These are phyloP conservation scores for Blastocrithidia nonstop DNA, from an alignment of 208 protist genomes.

Conservation along the genomic window DNA sequence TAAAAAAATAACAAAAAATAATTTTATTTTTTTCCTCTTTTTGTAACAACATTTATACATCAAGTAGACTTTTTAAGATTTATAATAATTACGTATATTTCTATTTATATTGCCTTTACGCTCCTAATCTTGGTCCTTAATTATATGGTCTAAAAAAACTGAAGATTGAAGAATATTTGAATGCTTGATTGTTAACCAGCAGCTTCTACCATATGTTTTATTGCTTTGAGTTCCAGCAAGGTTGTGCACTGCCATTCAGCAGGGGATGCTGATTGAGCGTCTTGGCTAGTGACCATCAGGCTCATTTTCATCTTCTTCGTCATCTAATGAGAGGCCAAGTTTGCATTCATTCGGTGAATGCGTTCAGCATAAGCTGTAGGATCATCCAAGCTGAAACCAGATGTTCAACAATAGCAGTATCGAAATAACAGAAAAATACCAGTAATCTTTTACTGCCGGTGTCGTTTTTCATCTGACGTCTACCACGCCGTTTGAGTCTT, in stretches of 20 bases:
- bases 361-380: constrained; percentile 86
- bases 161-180: too few species aligned
- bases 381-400: constrained; percentile 97
- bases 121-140: too few species aligned
- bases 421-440: constrained; percentile 94
- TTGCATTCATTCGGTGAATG: constrained; percentile 98
- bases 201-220: constrained; percentile 95
- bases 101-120: too few species aligned
- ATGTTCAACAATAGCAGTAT: constrained; percentile 95
- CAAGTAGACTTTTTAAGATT: too few species aligned
- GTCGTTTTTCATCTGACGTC: constrained; percentile 89
- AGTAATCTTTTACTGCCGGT: constrained; percentile 98
- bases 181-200: too few species aligned
- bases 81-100: too few species aligned
- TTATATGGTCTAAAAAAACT: too few species aligned
- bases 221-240: constrained; percentile 60
- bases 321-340: constrained; percentile 91
- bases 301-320: constrained; percentile 31
- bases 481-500: constrained; percentile 84
- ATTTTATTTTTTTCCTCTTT: too few species aligned
- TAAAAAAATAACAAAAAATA: too few species aligned
- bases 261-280: too few species aligned
- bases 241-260: constrained; percentile 13
- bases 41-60: too few species aligned
- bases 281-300: constrained; percentile 10